Evolutionary conservation across 345 rosid species (phyloP).

Genomic region (Salix brachista): DNA sequence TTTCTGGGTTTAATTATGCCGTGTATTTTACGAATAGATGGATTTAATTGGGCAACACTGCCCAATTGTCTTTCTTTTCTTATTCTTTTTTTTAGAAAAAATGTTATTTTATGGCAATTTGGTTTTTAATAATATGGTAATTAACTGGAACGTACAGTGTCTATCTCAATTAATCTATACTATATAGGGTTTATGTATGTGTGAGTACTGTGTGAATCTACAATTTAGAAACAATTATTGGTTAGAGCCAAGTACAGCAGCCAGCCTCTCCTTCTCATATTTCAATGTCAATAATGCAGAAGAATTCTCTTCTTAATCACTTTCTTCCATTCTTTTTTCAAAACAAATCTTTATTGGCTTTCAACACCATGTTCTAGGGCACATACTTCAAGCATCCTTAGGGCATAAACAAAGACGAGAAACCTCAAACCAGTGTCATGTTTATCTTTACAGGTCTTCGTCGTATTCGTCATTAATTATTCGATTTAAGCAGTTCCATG

Average conservation of each 20-base stretch:
- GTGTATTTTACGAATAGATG: background rate
- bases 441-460: background rate
- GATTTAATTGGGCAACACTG: background rate
- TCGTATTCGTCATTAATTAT: background rate
- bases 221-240: background rate
- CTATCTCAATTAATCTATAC: background rate
- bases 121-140: background rate
- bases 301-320: background rate
- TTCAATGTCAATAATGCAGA: slow-evolving; percentile 13
- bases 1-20: background rate
- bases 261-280: background rate
- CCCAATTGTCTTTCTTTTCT: no score
- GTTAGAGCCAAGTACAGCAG: background rate
- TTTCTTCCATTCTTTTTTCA: slow-evolving; percentile 4
- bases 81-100: background rate
- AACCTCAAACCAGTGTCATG: slow-evolving; percentile 11
- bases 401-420: slow-evolving; percentile 15
- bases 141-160: background rate
- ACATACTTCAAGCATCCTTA: slow-evolving; percentile 37
- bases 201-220: no score
- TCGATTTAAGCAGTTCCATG: no score
- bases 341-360: slow-evolving; percentile 34
- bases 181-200: background rate
- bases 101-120: background rate
- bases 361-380: slow-evolving; percentile 47